Percentiles rank a stretch among this genome's conserved stretches.
Evolutionary conservation across 306 rosid species (phyloP).

Genomic region (Casuarina cunninghamiana): DNA sequence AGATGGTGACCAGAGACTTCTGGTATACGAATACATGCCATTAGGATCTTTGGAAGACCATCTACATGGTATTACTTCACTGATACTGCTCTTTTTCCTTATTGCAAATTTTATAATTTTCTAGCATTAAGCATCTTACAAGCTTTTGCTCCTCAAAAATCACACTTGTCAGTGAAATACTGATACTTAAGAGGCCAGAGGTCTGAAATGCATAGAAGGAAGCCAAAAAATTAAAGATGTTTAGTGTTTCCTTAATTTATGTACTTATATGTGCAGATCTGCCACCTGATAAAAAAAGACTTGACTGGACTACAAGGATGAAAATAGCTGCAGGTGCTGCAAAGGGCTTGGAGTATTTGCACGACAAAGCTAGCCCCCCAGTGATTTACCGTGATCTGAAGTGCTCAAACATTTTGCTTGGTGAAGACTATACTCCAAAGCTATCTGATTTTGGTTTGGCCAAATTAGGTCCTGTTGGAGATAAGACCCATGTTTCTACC

Average conservation of each 20-base stretch:
- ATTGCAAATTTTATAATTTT: background rate
- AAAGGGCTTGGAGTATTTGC: constrained; percentile 61
- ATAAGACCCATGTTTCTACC: constrained; percentile 58
- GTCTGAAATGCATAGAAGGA: background rate
- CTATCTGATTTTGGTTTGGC: constrained; percentile 64
- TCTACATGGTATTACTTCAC: constrained; percentile 41
- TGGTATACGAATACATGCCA: constrained; percentile 61
- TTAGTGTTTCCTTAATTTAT: background rate
- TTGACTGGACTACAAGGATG: constrained; percentile 60
- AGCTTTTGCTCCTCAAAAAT: background rate
- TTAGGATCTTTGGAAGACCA: constrained; percentile 60
- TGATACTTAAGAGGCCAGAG: background rate
- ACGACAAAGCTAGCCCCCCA: constrained; percentile 58
- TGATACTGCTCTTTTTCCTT: constrained; percentile 2
- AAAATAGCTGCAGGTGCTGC: constrained; percentile 62
- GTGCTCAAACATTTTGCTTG: constrained; percentile 57
- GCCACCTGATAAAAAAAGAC: constrained; percentile 48
- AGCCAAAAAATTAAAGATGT: background rate
- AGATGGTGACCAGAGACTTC: constrained; percentile 64
- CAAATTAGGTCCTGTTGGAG: constrained; percentile 63
- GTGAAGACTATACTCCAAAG: constrained; percentile 49
- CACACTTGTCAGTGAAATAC: background rate
- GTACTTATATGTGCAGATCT: constrained; percentile 38
- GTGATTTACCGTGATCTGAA: constrained; percentile 60
- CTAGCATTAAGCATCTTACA: background rate